phyloP scores from a whole-genome alignment of 768 basidiomycete genomes.

The Pulveroboletus sp. region DNA sequence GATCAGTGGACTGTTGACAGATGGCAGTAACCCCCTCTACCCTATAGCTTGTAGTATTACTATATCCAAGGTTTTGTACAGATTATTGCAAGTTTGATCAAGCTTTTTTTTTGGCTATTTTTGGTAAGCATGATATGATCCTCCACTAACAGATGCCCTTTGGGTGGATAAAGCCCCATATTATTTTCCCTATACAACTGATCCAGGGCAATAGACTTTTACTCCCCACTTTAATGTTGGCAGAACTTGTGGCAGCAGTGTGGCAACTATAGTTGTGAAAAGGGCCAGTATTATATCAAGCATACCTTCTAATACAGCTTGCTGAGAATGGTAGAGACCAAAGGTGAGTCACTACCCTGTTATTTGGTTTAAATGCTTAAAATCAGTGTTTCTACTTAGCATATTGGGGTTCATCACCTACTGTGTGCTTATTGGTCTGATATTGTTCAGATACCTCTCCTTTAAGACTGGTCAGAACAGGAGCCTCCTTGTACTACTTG shows the following conservation, averaged over 20 bases:
- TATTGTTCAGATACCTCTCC: constrained; percentile 13
- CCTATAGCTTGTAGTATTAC: constrained; percentile 6
- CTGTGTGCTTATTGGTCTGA: not conserved
- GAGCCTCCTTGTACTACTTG: constrained; percentile 17
- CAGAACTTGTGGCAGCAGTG: not conserved
- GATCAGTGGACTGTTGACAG: not conserved
- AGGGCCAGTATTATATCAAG: not conserved
- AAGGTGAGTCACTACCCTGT: not conserved
- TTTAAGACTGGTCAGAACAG: constrained; percentile 15
- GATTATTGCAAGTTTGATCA: constrained; percentile 5
- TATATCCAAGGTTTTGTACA: constrained; percentile 6
- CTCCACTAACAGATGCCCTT: not conserved
- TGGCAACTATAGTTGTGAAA: not conserved
- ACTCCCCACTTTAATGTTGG: constrained; percentile 1
- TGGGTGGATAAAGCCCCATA: not conserved
- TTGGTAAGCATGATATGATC: constrained; percentile 7
- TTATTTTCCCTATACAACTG: constrained; percentile 19
- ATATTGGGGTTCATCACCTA: constrained; percentile 10
- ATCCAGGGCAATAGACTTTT: constrained; percentile 12
- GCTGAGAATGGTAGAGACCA: not conserved
- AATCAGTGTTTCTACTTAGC: not conserved
- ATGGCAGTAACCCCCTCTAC: constrained; percentile 7
- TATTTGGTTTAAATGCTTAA: not conserved
- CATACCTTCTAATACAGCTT: constrained; percentile 5
- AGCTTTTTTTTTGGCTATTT: constrained; percentile 13